A percentile compares a stretch with the other conserved stretches of the same genome.
Evolutionary conservation across 1,284 basidiomycete species (phyloP).

Genomic region (Abortiporus biennis): DNA sequence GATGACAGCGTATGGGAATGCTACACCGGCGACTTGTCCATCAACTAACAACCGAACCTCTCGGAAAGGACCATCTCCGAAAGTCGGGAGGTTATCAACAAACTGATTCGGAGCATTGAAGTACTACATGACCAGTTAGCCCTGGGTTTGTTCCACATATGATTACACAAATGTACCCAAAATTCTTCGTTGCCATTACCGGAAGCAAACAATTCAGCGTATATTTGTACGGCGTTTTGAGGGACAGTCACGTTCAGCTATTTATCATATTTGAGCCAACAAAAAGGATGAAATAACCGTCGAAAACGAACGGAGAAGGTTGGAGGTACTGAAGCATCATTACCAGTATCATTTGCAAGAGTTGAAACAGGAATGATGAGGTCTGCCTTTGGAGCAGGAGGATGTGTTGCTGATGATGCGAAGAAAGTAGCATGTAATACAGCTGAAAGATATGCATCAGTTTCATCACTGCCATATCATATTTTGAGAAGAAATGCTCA

Average conservation of each 20-base stretch:
- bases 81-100: constrained; percentile 48
- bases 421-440: constrained; percentile 67
- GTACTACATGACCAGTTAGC: constrained; percentile 42
- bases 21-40: constrained; percentile 65
- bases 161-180: constrained; percentile 44
- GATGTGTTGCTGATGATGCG: constrained; percentile 46
- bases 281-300: neutral
- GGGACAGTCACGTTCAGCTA: constrained; percentile 68
- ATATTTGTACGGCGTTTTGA: constrained; percentile 59
- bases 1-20: constrained; percentile 68
- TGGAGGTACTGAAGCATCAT: constrained; percentile 68
- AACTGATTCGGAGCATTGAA: constrained; percentile 63
- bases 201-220: constrained; percentile 68
- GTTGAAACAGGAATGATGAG: constrained; percentile 67
- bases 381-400: constrained; percentile 54
- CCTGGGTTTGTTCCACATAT: neutral
- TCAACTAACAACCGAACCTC: constrained; percentile 79
- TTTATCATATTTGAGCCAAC: neutral
- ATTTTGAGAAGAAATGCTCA: constrained; percentile 14
- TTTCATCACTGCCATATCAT: neutral
- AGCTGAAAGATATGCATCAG: constrained; percentile 34
- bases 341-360: constrained; percentile 52
- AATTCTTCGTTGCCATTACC: constrained; percentile 74
- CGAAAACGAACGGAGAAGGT: constrained; percentile 54
- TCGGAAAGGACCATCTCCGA: constrained; percentile 67